These are phyloP conservation scores for Prunus padus DNA, from an alignment of 306 rosid genomes.

Conservation along the genomic window DNA sequence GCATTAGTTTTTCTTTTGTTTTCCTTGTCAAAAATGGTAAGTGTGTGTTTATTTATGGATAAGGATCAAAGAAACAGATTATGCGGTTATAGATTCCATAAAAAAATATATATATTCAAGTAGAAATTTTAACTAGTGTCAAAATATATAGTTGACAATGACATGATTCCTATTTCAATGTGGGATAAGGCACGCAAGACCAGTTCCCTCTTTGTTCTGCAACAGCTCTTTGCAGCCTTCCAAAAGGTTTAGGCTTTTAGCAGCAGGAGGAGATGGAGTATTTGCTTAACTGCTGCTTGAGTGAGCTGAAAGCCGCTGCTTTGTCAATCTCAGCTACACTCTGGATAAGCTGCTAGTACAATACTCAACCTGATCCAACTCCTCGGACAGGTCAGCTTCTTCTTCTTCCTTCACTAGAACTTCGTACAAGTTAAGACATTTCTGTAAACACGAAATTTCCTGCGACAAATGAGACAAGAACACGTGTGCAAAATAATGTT, in stretches of 20 bases:
- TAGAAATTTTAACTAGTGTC: no score
- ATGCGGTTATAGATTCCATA: not conserved
- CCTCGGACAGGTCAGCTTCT: conserved; percentile 6
- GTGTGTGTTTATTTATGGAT: no score
- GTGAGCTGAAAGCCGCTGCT: not conserved
- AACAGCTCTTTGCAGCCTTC: not conserved
- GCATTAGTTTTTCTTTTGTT: not conserved
- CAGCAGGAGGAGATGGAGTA: not conserved
- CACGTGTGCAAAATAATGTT: no score
- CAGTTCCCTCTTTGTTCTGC: not conserved
- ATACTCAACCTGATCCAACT: not conserved
- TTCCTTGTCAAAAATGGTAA: not conserved
- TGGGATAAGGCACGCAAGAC: conserved; percentile 1
- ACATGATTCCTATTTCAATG: no score
- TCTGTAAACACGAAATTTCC: no score
- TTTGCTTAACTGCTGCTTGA: not conserved
- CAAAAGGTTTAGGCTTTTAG: not conserved
- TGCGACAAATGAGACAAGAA: no score
- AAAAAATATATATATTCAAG: no score
- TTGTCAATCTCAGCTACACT: not conserved
- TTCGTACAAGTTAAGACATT: no score
- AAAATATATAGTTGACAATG: no score
- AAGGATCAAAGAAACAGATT: not conserved
- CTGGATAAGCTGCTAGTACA: not conserved
- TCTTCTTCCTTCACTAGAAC: not conserved